Evolutionary conservation across 768 basidiomycete species (phyloP).

Genomic region (Amanita brunnescens): DNA sequence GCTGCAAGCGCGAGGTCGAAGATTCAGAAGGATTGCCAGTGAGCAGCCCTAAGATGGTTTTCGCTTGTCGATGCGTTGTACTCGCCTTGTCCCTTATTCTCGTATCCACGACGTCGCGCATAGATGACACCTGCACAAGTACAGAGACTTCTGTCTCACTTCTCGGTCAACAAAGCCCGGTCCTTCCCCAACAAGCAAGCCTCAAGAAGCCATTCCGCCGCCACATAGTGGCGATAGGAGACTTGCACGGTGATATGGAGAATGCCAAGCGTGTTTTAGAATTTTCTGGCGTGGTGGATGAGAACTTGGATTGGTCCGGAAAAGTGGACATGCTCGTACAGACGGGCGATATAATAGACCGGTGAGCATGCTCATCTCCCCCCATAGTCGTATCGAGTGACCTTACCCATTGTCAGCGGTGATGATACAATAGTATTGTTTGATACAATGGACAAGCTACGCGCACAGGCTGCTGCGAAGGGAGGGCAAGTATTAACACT

Average conservation of each 20-base stretch:
- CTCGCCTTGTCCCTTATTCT: neutral
- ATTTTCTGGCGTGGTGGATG: slow-evolving; percentile 72
- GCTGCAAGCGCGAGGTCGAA: too few species aligned
- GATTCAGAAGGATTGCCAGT: too few species aligned
- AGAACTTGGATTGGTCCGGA: slow-evolving; percentile 71
- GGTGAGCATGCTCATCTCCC: slow-evolving; percentile 35
- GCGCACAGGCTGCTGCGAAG: slow-evolving; percentile 56
- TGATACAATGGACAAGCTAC: slow-evolving; percentile 73
- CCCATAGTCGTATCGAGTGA: neutral
- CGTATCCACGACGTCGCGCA: neutral
- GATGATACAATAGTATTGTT: slow-evolving; percentile 87
- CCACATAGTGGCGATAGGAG: slow-evolving; percentile 83
- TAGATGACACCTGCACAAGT: neutral
- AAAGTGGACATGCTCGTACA: slow-evolving; percentile 84
- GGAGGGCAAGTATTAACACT: slow-evolving; percentile 73
- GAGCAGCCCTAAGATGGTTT: neutral
- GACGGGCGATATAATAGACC: slow-evolving; percentile 92
- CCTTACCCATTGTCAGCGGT: slow-evolving; percentile 34
- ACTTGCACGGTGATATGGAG: slow-evolving; percentile 81
- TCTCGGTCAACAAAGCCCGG: neutral
- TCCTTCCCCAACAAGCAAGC: neutral
- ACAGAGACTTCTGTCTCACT: neutral
- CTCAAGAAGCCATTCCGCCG: slow-evolving; percentile 25
- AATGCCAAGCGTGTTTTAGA: slow-evolving; percentile 76
- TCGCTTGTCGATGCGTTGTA: neutral